Evolutionary conservation across 1,139 yeast genomes (phyloP), one percentile per base, ranked within the genome.

Genomic region (Hansenula anomala): DNA sequence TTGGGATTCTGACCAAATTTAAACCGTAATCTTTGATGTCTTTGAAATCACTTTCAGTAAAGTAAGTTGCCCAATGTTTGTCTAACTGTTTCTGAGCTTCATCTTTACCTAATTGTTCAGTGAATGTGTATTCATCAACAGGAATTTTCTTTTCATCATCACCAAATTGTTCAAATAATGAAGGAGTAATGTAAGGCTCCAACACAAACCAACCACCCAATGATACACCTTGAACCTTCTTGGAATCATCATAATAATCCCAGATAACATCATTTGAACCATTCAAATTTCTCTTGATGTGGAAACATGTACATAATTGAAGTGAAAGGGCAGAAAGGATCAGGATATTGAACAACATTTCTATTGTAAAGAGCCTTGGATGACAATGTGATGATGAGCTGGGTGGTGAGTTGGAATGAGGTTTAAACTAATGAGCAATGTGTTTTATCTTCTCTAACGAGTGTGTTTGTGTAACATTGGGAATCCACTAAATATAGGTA

Each of bases 181-280:
- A 69, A 2, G 87, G 85, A 0, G 83, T 78, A 45, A 80, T 79
- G 49, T 67, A 80, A 2, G 86, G 85, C 50, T 79, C 86, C 6
- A 79, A 60, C 1, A 79, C 78, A 16, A 79, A 60, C 85, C 86
- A 79, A 15, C 85, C 85, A 32, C 86, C 87, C 9, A 79, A 51
- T 20, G 77, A 71, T 17, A 79, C 74, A 34, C 86, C 87, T 36
- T 39, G 43, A 17, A 53, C 18, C 9, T 38, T 43, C 27, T 36
- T 38, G 5, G 14, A 18, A 5, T 38, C 43, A 6, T 15, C 34
- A 6, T 43, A 30, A 33, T 53, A 53, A 34, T 48, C 48, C 52
- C 55, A 53, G 4, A 40, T 36, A 6, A 31, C 13, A 16, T 20
- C 27, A 15, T 26, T 17, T 30, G 33, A 9, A 8, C 28, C 19